These are phyloP conservation scores for Spergularia azorica DNA, from an alignment of 179 eudicot genomes.

Conservation along the genomic window DNA sequence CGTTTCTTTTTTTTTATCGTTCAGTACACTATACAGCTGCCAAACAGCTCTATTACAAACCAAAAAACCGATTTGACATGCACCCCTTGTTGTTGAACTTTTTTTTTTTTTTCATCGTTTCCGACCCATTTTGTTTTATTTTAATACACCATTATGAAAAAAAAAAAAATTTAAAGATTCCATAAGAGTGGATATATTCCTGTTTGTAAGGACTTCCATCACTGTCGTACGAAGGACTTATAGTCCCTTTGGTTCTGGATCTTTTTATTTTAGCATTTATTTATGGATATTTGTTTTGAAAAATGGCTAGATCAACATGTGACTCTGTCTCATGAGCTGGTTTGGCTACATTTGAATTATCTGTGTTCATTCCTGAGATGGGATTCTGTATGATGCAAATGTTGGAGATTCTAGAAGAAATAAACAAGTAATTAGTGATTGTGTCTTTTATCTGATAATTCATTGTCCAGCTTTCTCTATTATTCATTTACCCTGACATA, in stretches of 20 bases:
- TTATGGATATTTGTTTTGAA: background rate
- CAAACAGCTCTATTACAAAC: too few species aligned
- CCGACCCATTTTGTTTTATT: too few species aligned
- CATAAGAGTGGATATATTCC: background rate
- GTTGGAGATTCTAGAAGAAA: background rate
- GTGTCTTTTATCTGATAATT: background rate
- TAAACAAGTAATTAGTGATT: background rate
- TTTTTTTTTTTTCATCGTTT: too few species aligned
- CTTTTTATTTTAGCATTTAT: background rate
- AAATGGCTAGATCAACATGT: background rate
- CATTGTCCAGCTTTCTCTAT: conserved; percentile 1
- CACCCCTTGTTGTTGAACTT: too few species aligned
- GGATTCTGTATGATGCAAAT: background rate
- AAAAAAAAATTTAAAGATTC: too few species aligned
- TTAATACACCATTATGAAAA: too few species aligned
- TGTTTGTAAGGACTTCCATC: background rate
- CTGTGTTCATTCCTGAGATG: background rate
- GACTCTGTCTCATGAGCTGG: background rate
- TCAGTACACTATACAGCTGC: too few species aligned
- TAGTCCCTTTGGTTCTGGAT: too few species aligned
- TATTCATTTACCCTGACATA: background rate
- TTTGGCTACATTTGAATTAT: background rate
- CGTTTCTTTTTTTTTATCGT: too few species aligned
- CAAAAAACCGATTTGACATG: too few species aligned
- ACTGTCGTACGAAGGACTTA: background rate